A percentile compares a stretch with the other conserved stretches of the same genome.
These are phyloP conservation scores for Wickerhamomyces rabaulensis DNA, from an alignment of 805 yeast genomes.

Conservation along the genomic window DNA sequence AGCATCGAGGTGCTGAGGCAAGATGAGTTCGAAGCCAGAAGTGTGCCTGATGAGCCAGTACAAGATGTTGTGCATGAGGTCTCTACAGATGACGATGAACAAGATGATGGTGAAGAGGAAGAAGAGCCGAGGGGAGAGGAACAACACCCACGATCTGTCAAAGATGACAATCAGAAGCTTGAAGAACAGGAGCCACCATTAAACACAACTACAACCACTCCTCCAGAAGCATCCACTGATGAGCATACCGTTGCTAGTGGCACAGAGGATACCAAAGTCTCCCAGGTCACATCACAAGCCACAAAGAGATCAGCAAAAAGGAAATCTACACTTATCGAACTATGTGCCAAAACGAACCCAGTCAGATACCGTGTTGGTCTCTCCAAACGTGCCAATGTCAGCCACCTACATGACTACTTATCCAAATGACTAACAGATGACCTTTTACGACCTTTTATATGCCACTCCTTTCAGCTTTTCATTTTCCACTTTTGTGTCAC, in stretches of 20 bases:
- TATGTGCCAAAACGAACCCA: constrained; percentile 9
- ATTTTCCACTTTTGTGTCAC: not conserved
- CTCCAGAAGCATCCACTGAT: no score
- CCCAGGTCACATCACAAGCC: not conserved
- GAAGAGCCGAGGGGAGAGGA: no score
- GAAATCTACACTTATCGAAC: constrained; percentile 10
- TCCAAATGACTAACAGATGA: constrained; percentile 1
- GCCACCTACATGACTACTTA: constrained; percentile 16
- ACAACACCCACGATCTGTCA: no score
- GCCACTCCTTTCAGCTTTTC: not conserved
- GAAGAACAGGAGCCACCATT: not conserved
- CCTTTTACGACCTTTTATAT: not conserved
- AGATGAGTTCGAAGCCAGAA: not conserved
- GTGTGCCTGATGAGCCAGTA: not conserved
- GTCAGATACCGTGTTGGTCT: constrained; percentile 21
- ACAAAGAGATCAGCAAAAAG: constrained; percentile 2
- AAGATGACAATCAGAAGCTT: not conserved
- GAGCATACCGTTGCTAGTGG: not conserved
- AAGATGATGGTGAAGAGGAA: not conserved
- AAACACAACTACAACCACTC: no score
- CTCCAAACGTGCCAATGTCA: constrained; percentile 18
- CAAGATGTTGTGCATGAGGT: not conserved
- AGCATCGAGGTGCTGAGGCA: not conserved
- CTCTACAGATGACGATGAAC: not conserved
- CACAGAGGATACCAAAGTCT: no score